These are phyloP conservation scores for Neurospora sp. DNA, from an alignment of 495 filamentous ascomycete genomes.

Conservation along the genomic window DNA sequence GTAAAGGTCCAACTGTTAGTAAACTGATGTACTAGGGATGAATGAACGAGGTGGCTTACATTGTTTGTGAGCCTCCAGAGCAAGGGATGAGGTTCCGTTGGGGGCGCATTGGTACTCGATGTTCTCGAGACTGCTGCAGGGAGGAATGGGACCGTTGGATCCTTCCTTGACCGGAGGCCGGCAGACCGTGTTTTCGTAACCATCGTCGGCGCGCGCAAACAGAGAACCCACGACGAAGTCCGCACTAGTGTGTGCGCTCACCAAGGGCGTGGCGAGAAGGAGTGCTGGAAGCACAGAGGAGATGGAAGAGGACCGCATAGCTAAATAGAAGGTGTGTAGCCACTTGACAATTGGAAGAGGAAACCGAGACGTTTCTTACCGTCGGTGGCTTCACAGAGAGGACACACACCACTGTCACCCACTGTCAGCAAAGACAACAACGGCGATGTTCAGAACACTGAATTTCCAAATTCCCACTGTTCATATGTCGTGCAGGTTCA, in stretches of 20 bases:
- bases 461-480: background rate
- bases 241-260: background rate
- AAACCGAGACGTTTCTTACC: background rate
- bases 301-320: background rate
- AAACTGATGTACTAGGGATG: background rate
- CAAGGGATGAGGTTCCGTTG: slow-evolving; percentile 18
- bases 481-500: background rate
- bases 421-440: background rate
- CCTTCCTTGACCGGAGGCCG: slow-evolving; percentile 13
- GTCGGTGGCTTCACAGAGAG: background rate
- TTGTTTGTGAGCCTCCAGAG: slow-evolving; percentile 26
- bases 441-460: background rate
- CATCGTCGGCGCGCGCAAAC: background rate
- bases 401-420: background rate
- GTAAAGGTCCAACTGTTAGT: no score
- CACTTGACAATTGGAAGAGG: background rate
- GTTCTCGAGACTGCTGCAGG: slow-evolving; percentile 19
- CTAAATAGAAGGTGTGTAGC: background rate
- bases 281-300: background rate
- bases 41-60: slow-evolving; percentile 11
- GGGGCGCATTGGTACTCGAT: slow-evolving; percentile 21
- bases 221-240: background rate
- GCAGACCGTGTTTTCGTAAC: slow-evolving; percentile 23
- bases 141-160: slow-evolving; percentile 18
- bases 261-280: background rate